phyloP scores from a whole-genome alignment of 2,329 filamentous ascomycete species.

The Emmonsiellopsis sp. region DNA sequence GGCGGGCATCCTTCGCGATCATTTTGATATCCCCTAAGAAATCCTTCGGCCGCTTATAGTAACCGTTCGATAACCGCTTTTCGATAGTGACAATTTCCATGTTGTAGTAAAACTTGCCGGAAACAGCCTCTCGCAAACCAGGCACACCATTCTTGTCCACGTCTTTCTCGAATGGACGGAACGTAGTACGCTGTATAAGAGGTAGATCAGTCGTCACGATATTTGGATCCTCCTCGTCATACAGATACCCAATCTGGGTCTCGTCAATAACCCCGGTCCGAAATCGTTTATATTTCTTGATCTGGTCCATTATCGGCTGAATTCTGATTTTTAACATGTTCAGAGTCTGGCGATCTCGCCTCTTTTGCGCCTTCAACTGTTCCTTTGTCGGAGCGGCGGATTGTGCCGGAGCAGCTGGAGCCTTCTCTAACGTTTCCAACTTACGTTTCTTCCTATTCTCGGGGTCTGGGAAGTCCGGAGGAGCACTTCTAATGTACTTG shows the following conservation, averaged over 20 bases:
- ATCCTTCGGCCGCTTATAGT: slow-evolving; percentile 82
- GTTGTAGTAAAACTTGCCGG: slow-evolving; percentile 88
- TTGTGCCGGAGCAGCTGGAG: slow-evolving; percentile 59
- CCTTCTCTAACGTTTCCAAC: slow-evolving; percentile 66
- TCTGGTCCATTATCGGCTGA: slow-evolving; percentile 94
- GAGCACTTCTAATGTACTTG: slow-evolving; percentile 67
- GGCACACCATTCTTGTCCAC: slow-evolving; percentile 70
- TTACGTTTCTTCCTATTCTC: slow-evolving; percentile 77
- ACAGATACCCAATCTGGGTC: slow-evolving; percentile 66
- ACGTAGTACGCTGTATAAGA: slow-evolving; percentile 47
- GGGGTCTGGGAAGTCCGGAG: slow-evolving; percentile 78
- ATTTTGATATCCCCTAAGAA: slow-evolving; percentile 82
- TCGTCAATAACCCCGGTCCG: slow-evolving; percentile 70
- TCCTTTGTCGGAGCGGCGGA: slow-evolving; percentile 60
- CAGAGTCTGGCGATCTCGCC: slow-evolving; percentile 71
- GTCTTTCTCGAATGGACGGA: slow-evolving; percentile 69
- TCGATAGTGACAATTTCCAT: slow-evolving; percentile 88
- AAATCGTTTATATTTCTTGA: slow-evolving; percentile 90
- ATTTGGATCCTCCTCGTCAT: slow-evolving; percentile 70
- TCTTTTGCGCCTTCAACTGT: slow-evolving; percentile 70
- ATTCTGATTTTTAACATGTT: slow-evolving; percentile 83
- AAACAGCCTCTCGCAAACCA: slow-evolving; percentile 65
- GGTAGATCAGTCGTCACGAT: slow-evolving; percentile 52
- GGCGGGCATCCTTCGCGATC: slow-evolving; percentile 74
- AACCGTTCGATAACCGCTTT: slow-evolving; percentile 92